Evolutionary conservation across 2,329 filamentous ascomycete species (phyloP), one percentile per base, ranked within the genome.

Genomic region (Ciborinia camelliae): DNA sequence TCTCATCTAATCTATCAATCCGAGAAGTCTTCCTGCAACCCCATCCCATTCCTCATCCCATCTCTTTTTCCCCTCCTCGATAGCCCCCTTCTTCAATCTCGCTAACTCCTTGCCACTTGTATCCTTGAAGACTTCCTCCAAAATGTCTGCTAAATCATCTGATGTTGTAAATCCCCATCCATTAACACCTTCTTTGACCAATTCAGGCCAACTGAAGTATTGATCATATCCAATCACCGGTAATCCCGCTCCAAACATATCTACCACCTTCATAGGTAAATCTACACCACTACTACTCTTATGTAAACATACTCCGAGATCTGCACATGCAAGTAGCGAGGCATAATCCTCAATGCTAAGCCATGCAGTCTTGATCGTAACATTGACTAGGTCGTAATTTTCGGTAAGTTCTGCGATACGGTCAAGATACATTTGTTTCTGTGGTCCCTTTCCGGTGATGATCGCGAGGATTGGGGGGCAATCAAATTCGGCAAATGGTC

Each of bases 261-360:
- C 95, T 18, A 99, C 93, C 0, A 99, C 92, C 78, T 99, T 99
- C 95, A 99, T 99, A 0, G 95, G 95, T 26, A 99, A 81, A 77
- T 99, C 95, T 0, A 99, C 92, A 1, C 95, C 95, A 2, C 92
- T 97, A 70, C 90, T 96, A 18, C 92, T 97, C 69, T 87, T 97
- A 79, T 99, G 95, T 32, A 99, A 80, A 64, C 91, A 96, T 30
- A 99, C 86, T 12, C 95, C 95, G 0, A 99, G 81, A 72, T 97
- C 94, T 3, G 95, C 92, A 52, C 89, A 89, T 14, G 89, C 90
- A 37, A 99, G 86, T 4, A 99, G 82, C 0, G 81, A 82, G 0
- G 95, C 94, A 75, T 99, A 99, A 76, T 97, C 90, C 63, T 86
- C 81, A 6, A 91, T 89, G 10, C 86, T 89, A 23, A 99, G 83